Evolutionary conservation across 2,329 filamentous ascomycete species (phyloP).

Genomic region (Truncatella angustata): DNA sequence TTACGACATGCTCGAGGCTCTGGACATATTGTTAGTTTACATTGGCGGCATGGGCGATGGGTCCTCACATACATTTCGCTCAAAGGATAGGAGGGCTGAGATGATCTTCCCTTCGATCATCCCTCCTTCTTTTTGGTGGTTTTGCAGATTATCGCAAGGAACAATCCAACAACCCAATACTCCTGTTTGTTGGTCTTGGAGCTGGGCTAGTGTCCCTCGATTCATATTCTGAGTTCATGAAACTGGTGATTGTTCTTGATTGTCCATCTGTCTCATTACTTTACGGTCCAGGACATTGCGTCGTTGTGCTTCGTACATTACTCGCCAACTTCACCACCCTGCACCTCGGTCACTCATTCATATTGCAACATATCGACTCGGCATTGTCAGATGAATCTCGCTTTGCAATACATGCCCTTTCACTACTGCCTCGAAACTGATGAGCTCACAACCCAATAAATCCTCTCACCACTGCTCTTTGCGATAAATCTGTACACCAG

Average conservation of each 20-base stretch:
- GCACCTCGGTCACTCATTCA: neutral
- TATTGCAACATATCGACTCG: neutral
- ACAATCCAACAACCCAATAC: neutral
- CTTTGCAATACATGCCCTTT: neutral
- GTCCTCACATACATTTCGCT: neutral
- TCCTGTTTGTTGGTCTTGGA: neutral
- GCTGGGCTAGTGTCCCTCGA: neutral
- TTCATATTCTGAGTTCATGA: neutral
- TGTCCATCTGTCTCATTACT: too few species aligned
- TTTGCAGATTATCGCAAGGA: neutral
- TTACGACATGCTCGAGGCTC: conserved; percentile 1
- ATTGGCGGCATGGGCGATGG: too few species aligned
- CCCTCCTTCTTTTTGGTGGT: neutral
- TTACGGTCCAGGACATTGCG: too few species aligned
- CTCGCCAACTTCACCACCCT: neutral
- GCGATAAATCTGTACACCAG: too few species aligned
- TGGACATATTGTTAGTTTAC: neutral
- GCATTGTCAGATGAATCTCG: neutral
- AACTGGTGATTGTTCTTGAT: too few species aligned
- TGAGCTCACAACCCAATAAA: too few species aligned
- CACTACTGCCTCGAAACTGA: too few species aligned
- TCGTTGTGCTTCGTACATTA: neutral
- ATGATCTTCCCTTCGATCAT: neutral
- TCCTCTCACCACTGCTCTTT: too few species aligned
- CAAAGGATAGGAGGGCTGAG: conserved; percentile 2